These are phyloP conservation scores for Tephrocybe sp. DNA, from an alignment of 768 basidiomycete genomes.

Conservation along the genomic window DNA sequence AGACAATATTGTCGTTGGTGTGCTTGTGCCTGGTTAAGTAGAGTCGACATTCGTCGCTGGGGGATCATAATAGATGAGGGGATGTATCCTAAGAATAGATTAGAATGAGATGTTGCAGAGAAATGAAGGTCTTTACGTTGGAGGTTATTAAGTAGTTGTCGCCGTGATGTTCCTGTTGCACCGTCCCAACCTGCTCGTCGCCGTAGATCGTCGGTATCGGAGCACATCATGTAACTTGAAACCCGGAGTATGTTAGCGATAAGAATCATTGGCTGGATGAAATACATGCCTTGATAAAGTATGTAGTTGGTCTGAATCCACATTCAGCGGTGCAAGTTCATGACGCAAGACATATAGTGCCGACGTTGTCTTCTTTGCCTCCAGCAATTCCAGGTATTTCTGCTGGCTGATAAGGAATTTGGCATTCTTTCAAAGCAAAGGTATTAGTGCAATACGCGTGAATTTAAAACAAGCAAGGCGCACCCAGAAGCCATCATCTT, in stretches of 20 bases:
- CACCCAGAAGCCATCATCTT: conserved; percentile 72
- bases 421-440: conserved; percentile 54
- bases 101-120: conserved; percentile 1
- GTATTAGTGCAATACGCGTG: conserved; percentile 5
- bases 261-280: conserved; percentile 8
- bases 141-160: conserved; percentile 69
- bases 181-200: conserved; percentile 90
- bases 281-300: conserved; percentile 76
- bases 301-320: conserved; percentile 81
- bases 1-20: conserved; percentile 81
- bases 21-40: conserved; percentile 81
- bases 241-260: conserved; percentile 7
- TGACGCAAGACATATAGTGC: conserved; percentile 86
- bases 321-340: conserved; percentile 82
- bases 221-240: conserved; percentile 87
- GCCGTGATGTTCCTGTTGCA: conserved; percentile 75
- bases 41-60: conserved; percentile 78
- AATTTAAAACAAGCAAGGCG: conserved; percentile 21
- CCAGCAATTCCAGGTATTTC: conserved; percentile 93
- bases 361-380: conserved; percentile 73
- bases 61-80: conserved; percentile 94
- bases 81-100: conserved; percentile 65
- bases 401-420: conserved; percentile 90
- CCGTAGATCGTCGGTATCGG: conserved; percentile 79
- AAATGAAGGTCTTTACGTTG: conserved; percentile 60